phyloP scores from a whole-genome alignment of 2,329 filamentous ascomycete genomes.

The Phaeomoniella chlamydospora region DNA sequence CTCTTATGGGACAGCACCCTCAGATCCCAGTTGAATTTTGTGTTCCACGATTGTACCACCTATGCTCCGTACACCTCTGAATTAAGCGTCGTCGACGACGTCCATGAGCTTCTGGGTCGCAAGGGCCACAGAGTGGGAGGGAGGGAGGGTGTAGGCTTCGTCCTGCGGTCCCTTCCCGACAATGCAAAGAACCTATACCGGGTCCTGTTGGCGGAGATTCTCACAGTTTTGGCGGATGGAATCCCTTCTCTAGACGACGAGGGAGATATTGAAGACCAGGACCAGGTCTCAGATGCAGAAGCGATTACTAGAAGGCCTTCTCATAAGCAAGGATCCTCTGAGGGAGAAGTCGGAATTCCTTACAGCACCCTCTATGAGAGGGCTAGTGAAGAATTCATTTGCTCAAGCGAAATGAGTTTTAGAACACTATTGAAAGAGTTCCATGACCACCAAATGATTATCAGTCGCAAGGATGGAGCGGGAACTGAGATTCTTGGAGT shows the following conservation, averaged over 20 bases:
- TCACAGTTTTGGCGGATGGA: slow-evolving; percentile 49
- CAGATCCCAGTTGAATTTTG: slow-evolving; percentile 69
- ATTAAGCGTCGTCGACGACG: slow-evolving; percentile 74
- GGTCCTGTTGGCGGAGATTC: slow-evolving; percentile 69
- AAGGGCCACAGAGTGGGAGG: slow-evolving; percentile 69
- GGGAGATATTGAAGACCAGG: slow-evolving; percentile 16
- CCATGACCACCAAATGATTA: slow-evolving; percentile 95
- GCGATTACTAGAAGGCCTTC: slow-evolving; percentile 6
- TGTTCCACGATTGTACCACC: slow-evolving; percentile 90
- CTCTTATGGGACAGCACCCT: slow-evolving; percentile 80
- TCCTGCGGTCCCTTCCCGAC: slow-evolving; percentile 77
- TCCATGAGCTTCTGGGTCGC: slow-evolving; percentile 73
- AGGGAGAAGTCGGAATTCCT: slow-evolving; percentile 54
- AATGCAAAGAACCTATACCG: slow-evolving; percentile 82
- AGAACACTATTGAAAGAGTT: slow-evolving; percentile 91
- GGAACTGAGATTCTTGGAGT: slow-evolving; percentile 77
- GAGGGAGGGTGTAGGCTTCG: slow-evolving; percentile 81
- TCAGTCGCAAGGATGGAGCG: slow-evolving; percentile 68
- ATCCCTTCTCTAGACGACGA: slow-evolving; percentile 35
- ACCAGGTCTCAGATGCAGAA: slow-evolving; percentile 15
- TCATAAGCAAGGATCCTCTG: slow-evolving; percentile 1
- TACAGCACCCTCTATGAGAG: slow-evolving; percentile 89
- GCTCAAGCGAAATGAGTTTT: slow-evolving; percentile 91
- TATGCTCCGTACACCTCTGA: slow-evolving; percentile 63
- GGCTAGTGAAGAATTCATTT: slow-evolving; percentile 92